Evolutionary conservation across 148 eudicot species (phyloP), one percentile per base, ranked within the genome.

Genomic region (Cornus suecica): DNA sequence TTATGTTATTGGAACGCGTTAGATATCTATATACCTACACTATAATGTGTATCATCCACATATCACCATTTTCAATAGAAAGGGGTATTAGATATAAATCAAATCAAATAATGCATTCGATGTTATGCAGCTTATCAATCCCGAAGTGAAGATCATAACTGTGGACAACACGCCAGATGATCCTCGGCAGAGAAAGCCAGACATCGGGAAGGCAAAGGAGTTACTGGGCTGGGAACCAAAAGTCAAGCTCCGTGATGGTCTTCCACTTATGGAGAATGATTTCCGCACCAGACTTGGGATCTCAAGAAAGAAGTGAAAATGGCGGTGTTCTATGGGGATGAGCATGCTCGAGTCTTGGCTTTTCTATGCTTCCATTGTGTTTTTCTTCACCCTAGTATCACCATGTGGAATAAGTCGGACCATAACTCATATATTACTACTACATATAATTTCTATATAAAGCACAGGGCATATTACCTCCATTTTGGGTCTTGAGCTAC

Each of bases 131-230:
- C 76, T 92, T 66, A 92, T 92, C 75, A 91, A 89, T 73, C 97
- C 94, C 42, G 72, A 89, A 3, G 89, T 92, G 79, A 66, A 89
- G 81, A 95, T 95, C 76, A 65, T 80, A n/a, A 71, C 81, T 2
- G 97, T 88, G 73, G 97, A 95, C 66, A 92, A 95, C 81, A 92
- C 97, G 0, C 97, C 97, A 0, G 97, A 94, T 76, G 97, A 94
- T 83, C 99, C 99, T 23, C 92, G 97, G 71, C 97, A 94, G 72
- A 90, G 99, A 78, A 92, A 91, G 67, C 99, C 99, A 0, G 94
- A 87, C 77, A 95, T 92, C 76, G 85, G 88, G 30, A 91, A 89
- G 80, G 99, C 99, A 6, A 89, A 86, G 73, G 96, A 87, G 77
- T 68, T 95, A 58, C 85, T 95, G 2, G 94, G 97, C 10, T 95